phyloP scores from a whole-genome alignment of 306 rosid genomes.

The Vigna mungo region DNA sequence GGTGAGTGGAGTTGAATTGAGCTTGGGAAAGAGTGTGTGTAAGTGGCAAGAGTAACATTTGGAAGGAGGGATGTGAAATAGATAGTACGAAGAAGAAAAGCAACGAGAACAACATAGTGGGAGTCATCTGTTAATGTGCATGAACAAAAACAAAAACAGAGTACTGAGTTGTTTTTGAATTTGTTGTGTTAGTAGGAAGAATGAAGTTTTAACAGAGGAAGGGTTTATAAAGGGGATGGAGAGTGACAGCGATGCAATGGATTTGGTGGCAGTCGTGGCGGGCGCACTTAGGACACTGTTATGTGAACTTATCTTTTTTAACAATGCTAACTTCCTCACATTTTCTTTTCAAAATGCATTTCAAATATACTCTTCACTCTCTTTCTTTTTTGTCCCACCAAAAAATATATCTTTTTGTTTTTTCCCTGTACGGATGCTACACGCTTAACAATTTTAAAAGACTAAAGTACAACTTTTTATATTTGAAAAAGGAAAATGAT shows the following conservation, averaged over 20 bases:
- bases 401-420: background rate
- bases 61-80: conserved; percentile 37
- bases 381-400: background rate
- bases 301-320: background rate
- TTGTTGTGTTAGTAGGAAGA: background rate
- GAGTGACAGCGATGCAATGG: background rate
- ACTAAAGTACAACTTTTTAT: background rate
- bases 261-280: background rate
- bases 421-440: background rate
- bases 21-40: conserved; percentile 67
- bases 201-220: background rate
- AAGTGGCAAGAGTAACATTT: conserved; percentile 59
- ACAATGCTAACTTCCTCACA: background rate
- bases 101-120: conserved; percentile 50
- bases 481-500: no score
- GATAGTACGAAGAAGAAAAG: conserved; percentile 46
- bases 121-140: conserved; percentile 46
- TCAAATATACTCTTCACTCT: background rate
- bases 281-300: background rate
- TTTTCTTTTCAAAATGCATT: background rate
- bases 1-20: conserved; percentile 66
- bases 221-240: background rate
- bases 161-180: background rate
- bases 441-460: background rate
- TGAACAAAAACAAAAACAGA: background rate